These are phyloP conservation scores for Pichia exigua DNA, from an alignment of 805 yeast species.

Conservation along the genomic window DNA sequence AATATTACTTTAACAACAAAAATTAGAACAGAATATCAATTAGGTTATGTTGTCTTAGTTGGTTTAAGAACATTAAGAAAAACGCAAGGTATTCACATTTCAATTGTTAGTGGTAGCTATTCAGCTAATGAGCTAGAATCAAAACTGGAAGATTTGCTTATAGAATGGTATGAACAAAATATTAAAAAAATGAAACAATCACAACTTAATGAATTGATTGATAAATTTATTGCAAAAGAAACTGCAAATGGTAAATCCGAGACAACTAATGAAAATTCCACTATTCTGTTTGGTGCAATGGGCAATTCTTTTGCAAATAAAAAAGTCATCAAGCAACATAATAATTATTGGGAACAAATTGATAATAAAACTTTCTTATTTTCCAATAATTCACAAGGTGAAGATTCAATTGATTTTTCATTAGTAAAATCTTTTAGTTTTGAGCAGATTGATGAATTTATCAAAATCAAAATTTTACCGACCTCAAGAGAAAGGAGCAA, in stretches of 20 bases:
- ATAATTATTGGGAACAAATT: slow-evolving; percentile 43
- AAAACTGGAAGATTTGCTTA: slow-evolving; percentile 42
- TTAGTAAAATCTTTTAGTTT: slow-evolving; percentile 28
- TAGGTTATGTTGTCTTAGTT: slow-evolving; percentile 57
- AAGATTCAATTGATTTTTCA: slow-evolving; percentile 28
- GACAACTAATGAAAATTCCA: slow-evolving; percentile 16
- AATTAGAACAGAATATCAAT: slow-evolving; percentile 45
- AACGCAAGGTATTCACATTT: slow-evolving; percentile 51
- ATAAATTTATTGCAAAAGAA: slow-evolving; percentile 30
- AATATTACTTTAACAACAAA: slow-evolving; percentile 37
- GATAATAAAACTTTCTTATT: slow-evolving; percentile 36
- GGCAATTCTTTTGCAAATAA: slow-evolving; percentile 16
- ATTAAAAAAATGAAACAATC: slow-evolving; percentile 26
- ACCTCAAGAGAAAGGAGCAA: slow-evolving; percentile 31
- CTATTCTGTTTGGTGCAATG: slow-evolving; percentile 21
- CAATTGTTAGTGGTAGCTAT: slow-evolving; percentile 45
- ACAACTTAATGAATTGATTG: slow-evolving; percentile 31
- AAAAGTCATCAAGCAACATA: slow-evolving; percentile 34
- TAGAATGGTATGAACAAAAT: slow-evolving; percentile 31
- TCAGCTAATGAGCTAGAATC: slow-evolving; percentile 33
- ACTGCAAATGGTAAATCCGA: slow-evolving; percentile 12
- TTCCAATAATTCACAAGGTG: slow-evolving; percentile 22
- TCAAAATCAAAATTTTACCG: slow-evolving; percentile 29
- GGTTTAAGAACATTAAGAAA: slow-evolving; percentile 45
- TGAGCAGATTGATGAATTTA: slow-evolving; percentile 30